Evolutionary conservation across 768 basidiomycete species (phyloP).

Genomic region (Phlegmacium glaucopus): DNA sequence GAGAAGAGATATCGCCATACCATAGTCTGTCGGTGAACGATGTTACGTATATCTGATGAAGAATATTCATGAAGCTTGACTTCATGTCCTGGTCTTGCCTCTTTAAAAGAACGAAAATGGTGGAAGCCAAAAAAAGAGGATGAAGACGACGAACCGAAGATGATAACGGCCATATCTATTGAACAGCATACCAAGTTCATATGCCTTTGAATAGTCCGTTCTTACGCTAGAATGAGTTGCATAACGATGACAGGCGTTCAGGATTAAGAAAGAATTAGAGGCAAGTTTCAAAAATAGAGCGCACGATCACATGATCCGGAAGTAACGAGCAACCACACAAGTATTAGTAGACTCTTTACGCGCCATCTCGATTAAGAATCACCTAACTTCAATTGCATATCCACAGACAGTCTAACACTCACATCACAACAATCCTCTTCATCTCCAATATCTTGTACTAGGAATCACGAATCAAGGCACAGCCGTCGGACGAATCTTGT

Average conservation of each 20-base stretch:
- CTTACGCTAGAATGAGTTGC: constrained; percentile 45
- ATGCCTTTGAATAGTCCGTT: constrained; percentile 72
- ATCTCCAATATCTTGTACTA: no score
- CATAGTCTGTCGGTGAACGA: constrained; percentile 57
- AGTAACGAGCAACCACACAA: no score
- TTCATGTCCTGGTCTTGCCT: constrained; percentile 63
- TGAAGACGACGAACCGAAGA: constrained; percentile 49
- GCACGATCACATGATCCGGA: no score
- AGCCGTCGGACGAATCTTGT: no score
- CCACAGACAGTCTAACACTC: no score
- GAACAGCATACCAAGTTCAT: constrained; percentile 85
- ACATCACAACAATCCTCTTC: no score
- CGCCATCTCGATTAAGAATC: no score
- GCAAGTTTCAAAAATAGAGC: constrained; percentile 22
- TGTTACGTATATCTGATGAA: constrained; percentile 53
- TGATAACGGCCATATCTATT: constrained; percentile 59
- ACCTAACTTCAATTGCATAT: no score
- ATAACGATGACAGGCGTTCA: not conserved
- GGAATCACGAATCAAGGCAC: no score
- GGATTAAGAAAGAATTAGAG: constrained; percentile 1
- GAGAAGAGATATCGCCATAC: constrained; percentile 16
- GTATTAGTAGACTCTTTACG: no score
- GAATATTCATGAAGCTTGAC: constrained; percentile 72
- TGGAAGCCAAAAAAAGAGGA: not conserved
- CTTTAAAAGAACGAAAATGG: constrained; percentile 33